Percentiles rank a stretch among this genome's conserved stretches.
Conservation (phyloP, 768 basidiomycete genomes). For the Kwoniella pini region DNA sequence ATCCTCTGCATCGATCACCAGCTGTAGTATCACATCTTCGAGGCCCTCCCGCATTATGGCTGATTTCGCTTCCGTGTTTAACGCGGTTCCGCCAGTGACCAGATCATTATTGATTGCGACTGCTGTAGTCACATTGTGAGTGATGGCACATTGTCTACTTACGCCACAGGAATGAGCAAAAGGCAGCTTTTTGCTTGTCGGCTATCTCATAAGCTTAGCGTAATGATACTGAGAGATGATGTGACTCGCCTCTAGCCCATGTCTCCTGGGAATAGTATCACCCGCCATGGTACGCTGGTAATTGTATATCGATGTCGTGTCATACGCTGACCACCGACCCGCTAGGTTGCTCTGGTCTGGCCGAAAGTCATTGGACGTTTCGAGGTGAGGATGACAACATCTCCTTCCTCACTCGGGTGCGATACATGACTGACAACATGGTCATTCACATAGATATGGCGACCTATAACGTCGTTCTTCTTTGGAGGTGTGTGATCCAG, state of each 20-base stretch:
- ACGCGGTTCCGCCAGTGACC: constrained; percentile 50
- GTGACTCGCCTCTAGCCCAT: no score
- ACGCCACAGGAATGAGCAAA: no score
- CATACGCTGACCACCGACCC: not conserved
- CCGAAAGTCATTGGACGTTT: constrained; percentile 26
- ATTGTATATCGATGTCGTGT: not conserved
- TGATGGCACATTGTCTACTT: no score
- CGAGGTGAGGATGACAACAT: constrained; percentile 29
- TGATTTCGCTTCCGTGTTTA: constrained; percentile 38
- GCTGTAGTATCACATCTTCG: not conserved
- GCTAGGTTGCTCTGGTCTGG: constrained; percentile 48
- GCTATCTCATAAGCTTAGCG: no score
- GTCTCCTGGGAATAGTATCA: constrained; percentile 36
- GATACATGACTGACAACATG: not conserved
- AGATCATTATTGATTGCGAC: constrained; percentile 42
- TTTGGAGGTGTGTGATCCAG: constrained; percentile 52
- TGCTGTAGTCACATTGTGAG: constrained; percentile 45
- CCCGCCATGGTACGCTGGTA: constrained; percentile 26
- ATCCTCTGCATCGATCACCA: no score
- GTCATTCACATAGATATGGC: constrained; percentile 38
- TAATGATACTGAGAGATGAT: no score
- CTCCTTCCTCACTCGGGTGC: no score
- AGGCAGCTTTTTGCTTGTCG: no score
- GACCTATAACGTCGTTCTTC: constrained; percentile 50
- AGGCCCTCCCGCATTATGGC: constrained; percentile 31